Evolutionary conservation across 371 early-diverging fungal genomes (phyloP).

Genomic region (Coemansia sp.): DNA sequence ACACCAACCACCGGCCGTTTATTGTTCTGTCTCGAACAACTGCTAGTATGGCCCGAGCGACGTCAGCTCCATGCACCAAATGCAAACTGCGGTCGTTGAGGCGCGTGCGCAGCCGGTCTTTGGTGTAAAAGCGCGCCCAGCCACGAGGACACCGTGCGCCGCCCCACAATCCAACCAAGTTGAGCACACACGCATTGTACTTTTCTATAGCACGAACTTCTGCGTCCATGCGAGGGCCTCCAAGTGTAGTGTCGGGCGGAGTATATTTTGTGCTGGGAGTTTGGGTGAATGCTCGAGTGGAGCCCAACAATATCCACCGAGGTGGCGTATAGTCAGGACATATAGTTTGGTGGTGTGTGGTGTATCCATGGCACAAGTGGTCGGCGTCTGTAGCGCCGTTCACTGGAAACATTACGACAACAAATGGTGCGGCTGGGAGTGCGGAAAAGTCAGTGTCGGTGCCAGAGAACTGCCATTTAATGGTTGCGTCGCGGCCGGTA

Average conservation of each 20-base stretch:
- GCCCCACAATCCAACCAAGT: constrained; percentile 60
- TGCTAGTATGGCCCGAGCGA: constrained; percentile 52
- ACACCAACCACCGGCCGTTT: constrained; percentile 49
- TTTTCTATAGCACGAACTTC: constrained; percentile 29
- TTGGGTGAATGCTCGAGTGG: constrained; percentile 53
- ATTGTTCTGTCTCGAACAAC: neutral
- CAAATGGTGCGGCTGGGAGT: constrained; percentile 48
- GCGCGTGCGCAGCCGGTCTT: constrained; percentile 48
- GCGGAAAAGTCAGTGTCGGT: neutral
- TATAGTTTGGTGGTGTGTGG: constrained; percentile 5
- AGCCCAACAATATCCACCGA: constrained; percentile 56
- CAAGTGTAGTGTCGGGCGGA: constrained; percentile 11
- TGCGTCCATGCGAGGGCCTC: constrained; percentile 39
- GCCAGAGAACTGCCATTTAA: constrained; percentile 49
- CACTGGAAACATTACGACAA: constrained; percentile 60
- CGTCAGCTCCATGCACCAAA: constrained; percentile 59
- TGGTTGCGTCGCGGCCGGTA: constrained; percentile 55
- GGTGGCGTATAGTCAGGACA: neutral
- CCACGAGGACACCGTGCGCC: constrained; percentile 52
- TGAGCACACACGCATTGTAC: constrained; percentile 51
- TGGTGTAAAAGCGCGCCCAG: constrained; percentile 56
- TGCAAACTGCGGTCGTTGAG: constrained; percentile 53
- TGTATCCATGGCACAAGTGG: constrained; percentile 46
- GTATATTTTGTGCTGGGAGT: constrained; percentile 44
- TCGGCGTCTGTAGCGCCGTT: constrained; percentile 30